phyloP scores from a whole-genome alignment of 106 monocot species.

The Allium sativum region DNA sequence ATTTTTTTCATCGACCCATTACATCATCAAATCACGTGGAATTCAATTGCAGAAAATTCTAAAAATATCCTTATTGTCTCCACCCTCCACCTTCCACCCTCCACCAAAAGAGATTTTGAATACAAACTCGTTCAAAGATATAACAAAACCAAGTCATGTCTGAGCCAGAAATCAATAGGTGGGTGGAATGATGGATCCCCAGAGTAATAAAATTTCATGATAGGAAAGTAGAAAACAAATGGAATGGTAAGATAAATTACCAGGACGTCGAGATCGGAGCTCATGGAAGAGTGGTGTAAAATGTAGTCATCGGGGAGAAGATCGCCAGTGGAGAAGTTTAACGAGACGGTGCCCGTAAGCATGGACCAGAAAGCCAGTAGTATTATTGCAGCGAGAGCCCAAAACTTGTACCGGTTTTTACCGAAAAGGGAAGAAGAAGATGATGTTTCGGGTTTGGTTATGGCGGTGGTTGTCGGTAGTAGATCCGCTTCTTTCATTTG shows the following conservation, averaged over 20 bases:
- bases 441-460: neutral
- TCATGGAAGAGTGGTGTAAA: slow-evolving; percentile 22
- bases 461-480: slow-evolving; percentile 19
- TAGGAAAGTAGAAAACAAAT: too few species aligned
- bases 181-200: too few species aligned
- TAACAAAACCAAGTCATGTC: too few species aligned
- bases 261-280: slow-evolving; percentile 64
- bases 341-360: slow-evolving; percentile 82
- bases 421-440: slow-evolving; percentile 23
- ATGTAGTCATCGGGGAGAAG: slow-evolving; percentile 22
- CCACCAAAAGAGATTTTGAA: too few species aligned
- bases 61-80: too few species aligned
- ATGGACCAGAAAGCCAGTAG: slow-evolving; percentile 96
- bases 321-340: slow-evolving; percentile 59
- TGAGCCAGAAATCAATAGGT: too few species aligned
- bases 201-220: too few species aligned
- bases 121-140: too few species aligned
- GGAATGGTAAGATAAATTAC: slow-evolving; percentile 3
- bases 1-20: too few species aligned
- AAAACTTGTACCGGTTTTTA: slow-evolving; percentile 73
- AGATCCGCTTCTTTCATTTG: slow-evolving; percentile 49
- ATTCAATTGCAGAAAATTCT: too few species aligned
- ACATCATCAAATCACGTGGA: too few species aligned
- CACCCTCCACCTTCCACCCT: too few species aligned
- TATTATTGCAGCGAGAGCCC: slow-evolving; percentile 69